Evolutionary conservation across 1,139 yeast species (phyloP).

Genomic region (Kodamaea derodonti): DNA sequence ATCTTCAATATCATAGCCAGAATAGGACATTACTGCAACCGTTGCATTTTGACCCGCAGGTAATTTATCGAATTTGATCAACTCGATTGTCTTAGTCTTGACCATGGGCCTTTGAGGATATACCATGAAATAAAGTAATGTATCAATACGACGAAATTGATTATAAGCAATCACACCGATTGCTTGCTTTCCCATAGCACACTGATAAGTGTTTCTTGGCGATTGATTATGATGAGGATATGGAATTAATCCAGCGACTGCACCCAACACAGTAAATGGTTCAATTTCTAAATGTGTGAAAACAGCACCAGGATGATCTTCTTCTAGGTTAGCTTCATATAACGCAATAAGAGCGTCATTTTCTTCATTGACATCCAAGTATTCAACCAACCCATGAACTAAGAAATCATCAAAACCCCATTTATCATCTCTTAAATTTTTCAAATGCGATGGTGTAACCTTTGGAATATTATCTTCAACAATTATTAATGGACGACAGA

Average conservation of each 20-base stretch:
- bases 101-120: conserved; percentile 99
- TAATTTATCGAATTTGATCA: conserved; percentile 89
- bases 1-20: conserved; percentile 99
- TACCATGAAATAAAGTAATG: conserved; percentile 88
- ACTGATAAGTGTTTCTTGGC: conserved; percentile 97
- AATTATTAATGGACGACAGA: conserved; percentile 93
- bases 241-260: conserved; percentile 99
- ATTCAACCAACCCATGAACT: conserved; percentile 83
- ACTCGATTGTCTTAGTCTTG: conserved; percentile 92
- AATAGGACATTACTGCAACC: conserved; percentile 98
- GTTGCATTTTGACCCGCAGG: conserved; percentile 99
- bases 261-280: conserved; percentile 94
- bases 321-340: conserved; percentile 58
- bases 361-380: conserved; percentile 95
- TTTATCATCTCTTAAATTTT: conserved; percentile 57
- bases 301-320: conserved; percentile 14
- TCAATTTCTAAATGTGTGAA: conserved; percentile 94
- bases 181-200: conserved; percentile 99
- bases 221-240: conserved; percentile 99
- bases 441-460: conserved; percentile 69
- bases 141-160: conserved; percentile 93
- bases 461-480: conserved; percentile 68
- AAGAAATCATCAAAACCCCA: conserved; percentile 89
- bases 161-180: conserved; percentile 98
- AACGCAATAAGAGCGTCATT: conserved; percentile 92